Percentiles rank a stretch among this genome's conserved stretches.
Conservation (phyloP, 768 basidiomycete genomes). For the Lactarius quietus region DNA sequence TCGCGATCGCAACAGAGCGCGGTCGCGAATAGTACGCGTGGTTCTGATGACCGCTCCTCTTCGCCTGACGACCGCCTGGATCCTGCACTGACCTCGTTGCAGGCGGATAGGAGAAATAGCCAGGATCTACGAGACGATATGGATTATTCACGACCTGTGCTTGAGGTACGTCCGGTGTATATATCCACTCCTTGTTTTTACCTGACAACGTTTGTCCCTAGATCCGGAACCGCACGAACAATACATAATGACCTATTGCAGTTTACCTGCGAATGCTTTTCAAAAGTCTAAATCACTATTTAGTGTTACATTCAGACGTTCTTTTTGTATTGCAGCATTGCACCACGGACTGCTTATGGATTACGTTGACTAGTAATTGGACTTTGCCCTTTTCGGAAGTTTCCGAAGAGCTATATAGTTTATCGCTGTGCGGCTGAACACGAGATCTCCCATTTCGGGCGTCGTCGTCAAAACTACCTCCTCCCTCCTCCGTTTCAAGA, state of each 20-base stretch:
- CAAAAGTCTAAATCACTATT: background rate
- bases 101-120: background rate
- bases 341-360: constrained; percentile 5
- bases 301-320: background rate
- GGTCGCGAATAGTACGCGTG: background rate
- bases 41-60: background rate
- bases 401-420: constrained; percentile 26
- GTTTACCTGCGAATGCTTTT: background rate
- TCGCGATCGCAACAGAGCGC: background rate
- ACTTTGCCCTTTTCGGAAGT: constrained; percentile 4
- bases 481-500: constrained; percentile 31
- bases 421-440: constrained; percentile 19
- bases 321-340: background rate
- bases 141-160: constrained; percentile 16
- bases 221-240: constrained; percentile 1
- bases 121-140: constrained; percentile 15
- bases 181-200: background rate
- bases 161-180: constrained; percentile 5
- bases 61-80: constrained; percentile 15
- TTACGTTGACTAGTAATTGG: background rate
- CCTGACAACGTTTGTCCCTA: background rate
- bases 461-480: constrained; percentile 10
- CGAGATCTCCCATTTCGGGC: constrained; percentile 18
- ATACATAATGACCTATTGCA: background rate
- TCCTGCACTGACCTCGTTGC: constrained; percentile 1